Conservation (phyloP, 208 protist species). For the Pavlovales sp. region DNA sequence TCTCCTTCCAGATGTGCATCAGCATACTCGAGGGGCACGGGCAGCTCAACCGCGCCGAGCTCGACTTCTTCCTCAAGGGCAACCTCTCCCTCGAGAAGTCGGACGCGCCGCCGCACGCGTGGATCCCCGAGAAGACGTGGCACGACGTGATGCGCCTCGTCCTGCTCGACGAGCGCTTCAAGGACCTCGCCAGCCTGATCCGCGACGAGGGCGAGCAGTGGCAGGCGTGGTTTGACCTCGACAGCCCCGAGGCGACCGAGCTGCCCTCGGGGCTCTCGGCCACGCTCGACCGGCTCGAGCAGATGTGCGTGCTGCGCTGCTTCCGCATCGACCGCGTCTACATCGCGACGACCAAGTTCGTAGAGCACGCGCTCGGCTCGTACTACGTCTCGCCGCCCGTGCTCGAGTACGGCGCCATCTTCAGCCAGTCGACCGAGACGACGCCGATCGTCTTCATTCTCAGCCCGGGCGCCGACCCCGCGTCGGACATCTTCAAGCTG, state of each 20-base stretch:
- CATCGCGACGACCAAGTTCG: slow-evolving; percentile 84
- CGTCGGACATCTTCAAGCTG: slow-evolving; percentile 93
- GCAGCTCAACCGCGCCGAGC: slow-evolving; percentile 72
- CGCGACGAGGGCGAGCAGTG: slow-evolving; percentile 71
- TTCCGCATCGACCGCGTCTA: slow-evolving; percentile 93
- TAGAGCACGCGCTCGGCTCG: slow-evolving; percentile 82
- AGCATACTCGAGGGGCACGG: slow-evolving; percentile 83
- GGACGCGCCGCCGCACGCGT: slow-evolving; percentile 73
- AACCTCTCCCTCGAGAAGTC: slow-evolving; percentile 86
- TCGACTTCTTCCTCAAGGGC: slow-evolving; percentile 98
- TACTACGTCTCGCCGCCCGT: slow-evolving; percentile 91
- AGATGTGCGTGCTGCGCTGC: slow-evolving; percentile 89
- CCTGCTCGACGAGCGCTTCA: slow-evolving; percentile 72
- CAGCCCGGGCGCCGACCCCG: slow-evolving; percentile 94
- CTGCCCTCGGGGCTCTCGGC: slow-evolving; percentile 74
- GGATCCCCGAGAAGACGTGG: slow-evolving; percentile 91
- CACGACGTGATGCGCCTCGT: slow-evolving; percentile 82
- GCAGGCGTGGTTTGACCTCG: slow-evolving; percentile 79
- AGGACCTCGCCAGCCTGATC: slow-evolving; percentile 69
- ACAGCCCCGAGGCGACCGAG: slow-evolving; percentile 83
- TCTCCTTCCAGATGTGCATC: slow-evolving; percentile 93
- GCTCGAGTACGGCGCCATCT: slow-evolving; percentile 76
- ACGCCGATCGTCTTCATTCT: slow-evolving; percentile 97
- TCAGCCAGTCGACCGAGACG: slow-evolving; percentile 78
- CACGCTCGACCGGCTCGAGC: slow-evolving; percentile 78